Base-by-base conservation (phyloP, 2,329 filamentous ascomycete genomes). In the Tympanopsis confertula region DNA sequence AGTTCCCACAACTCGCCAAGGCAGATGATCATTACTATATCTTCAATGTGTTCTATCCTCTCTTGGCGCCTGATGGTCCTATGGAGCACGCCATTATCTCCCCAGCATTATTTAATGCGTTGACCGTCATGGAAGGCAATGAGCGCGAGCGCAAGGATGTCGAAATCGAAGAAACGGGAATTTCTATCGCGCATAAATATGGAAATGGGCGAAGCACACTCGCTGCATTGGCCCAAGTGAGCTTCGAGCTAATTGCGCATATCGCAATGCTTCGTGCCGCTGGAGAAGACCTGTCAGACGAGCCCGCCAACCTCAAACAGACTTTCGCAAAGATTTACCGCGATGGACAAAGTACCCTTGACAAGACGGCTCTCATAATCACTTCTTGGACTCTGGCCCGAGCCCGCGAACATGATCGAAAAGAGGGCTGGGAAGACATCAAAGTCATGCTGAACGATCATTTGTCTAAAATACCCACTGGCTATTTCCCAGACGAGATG, bases 1-100 rank as follows among this genome's bases (percentile, higher is more conserved):
- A 53, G 41, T 58, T 54, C 39, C 55, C 57, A 7, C 46, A 54
- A 19, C 38, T 50, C 14, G 45, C 45, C n/a, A 51, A 48, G 10
- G 45, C 48, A 5, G 56, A 56, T 36, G 15, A 33, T 7, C 30
- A 10, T 10, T 64, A 61, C 41, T 64, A 62, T 39, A 56, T 65
- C 13, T 63, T 64, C 45, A 63, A 59, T 39, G 44, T 61, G n/a
- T 57, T 52, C 36, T 62, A 64, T 44, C 62, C 61, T n/a, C 50
- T 61, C 12, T 46, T 58, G 12, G 51, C 47, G 5, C 51, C 50
- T 1, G 41, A 54, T 13, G 47, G 45, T 4, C 42, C 48, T 2
- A 51, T 62, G 48, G 62, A 66, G 39, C 49, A 54, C 36, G 54
- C 57, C 1, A 49, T 65, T 15, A 63, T 66, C 42, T 65, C 61